Evolutionary conservation across 2,329 filamentous ascomycete species (phyloP), one percentile per base, ranked within the genome.

Genomic region (Claviceps maximensis): DNA sequence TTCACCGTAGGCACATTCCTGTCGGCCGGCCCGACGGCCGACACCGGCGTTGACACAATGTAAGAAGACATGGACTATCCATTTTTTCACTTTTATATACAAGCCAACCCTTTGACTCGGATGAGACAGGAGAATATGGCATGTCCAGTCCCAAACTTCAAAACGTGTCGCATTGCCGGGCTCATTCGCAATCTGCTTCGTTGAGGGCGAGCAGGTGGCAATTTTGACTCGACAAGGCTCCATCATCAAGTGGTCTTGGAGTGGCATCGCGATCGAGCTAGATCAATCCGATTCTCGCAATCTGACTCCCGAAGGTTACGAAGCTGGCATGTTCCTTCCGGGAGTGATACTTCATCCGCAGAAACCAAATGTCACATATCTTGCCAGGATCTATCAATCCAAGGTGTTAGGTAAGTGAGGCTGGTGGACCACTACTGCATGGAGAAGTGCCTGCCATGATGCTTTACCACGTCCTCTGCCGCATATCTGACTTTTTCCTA

Each of bases 171-270:
- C 50, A 2, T 48, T 66, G 0, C 63, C 64, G 0, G 54, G 54
- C 2, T 41, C 49, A 1, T 58, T 57, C 10, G 29, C 40, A 1
- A 47, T 50, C 4, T 61, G 55, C 31, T 61, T 55, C 49, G 55
- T 53, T 5, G 53, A 64, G 2, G 56, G 53, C 1, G 58, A 60
- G 17, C 55, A 52, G 10, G 54, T 58, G 1, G 60, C 54, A 1
- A 50, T 61, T n/a, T 57, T 62, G 9, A 61, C 61, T 1, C 49
- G n/a, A 10, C 55, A 57, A n/a, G 53, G 54, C 0, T 51, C 56
- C 5, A 53, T 66, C 17, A 33, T 65, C 29, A 15, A 54, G 17
- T 65, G 60, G 52, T 42, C 42, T 3, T 65, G 61, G 61, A 53
- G 47, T 1, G 60, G 57, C 2, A 55, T 47, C 2, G 54, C 58